These are phyloP conservation scores for Trebouxia sp. DNA, from an alignment of 139 green algal genomes.

Conservation along the genomic window DNA sequence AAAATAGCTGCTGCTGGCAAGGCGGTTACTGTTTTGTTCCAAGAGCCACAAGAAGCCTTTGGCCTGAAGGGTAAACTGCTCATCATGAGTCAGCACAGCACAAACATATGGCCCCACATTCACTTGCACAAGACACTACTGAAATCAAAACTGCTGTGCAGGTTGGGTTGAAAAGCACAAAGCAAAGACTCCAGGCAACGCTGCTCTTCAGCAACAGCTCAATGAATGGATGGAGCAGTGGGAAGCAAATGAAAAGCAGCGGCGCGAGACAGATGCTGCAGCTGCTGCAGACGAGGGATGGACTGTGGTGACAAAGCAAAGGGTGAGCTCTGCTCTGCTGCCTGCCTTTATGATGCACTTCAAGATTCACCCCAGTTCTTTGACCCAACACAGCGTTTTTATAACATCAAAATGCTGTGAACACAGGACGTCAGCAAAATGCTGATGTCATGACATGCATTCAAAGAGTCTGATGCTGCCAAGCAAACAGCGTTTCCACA, in stretches of 20 bases:
- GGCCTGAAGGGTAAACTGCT: slow-evolving; percentile 52
- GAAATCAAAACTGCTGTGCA: slow-evolving; percentile 8
- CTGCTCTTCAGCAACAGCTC: slow-evolving; percentile 46
- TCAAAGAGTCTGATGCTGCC: too few species aligned
- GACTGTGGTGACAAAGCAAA: slow-evolving; percentile 67
- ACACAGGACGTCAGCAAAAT: background rate
- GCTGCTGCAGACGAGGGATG: slow-evolving; percentile 73
- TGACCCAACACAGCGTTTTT: background rate
- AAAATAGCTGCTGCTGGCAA: slow-evolving; percentile 32
- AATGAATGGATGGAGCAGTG: slow-evolving; percentile 70
- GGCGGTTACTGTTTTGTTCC: slow-evolving; percentile 29
- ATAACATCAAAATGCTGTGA: background rate
- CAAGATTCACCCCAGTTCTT: background rate
- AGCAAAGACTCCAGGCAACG: slow-evolving; percentile 36
- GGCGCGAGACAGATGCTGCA: slow-evolving; percentile 39
- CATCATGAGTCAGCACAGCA: background rate
- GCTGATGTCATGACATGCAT: background rate
- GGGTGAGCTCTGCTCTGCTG: slow-evolving; percentile 8
- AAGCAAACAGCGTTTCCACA: too few species aligned
- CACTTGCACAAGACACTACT: background rate
- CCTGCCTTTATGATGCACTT: background rate
- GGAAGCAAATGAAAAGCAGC: slow-evolving; percentile 57
- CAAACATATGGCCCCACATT: background rate
- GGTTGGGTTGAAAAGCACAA: slow-evolving; percentile 73
- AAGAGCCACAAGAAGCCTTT: slow-evolving; percentile 23